Evolutionary conservation across 129 eudicot genomes (phyloP), one percentile per base, ranked within the genome.

Genomic region (Flaveria bidentis): DNA sequence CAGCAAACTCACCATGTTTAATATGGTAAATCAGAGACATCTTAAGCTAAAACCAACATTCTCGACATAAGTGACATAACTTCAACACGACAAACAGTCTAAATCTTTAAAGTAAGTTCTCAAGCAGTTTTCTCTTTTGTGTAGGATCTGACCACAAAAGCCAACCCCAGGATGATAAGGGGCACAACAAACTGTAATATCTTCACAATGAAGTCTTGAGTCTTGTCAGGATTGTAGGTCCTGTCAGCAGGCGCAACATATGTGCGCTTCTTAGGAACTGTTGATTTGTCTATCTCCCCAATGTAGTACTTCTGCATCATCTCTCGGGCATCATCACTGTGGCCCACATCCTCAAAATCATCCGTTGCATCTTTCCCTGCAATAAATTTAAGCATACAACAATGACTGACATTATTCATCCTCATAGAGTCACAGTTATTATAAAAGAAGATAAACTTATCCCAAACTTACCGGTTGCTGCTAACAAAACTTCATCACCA

Each of bases 301-400:
- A 93, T 90, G 87, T 63, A 88, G 69, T 90, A 90, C 22, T 85
- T 77, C 2, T 82, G 78, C 97, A 93, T 85, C 91, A 85, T 76
- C 17, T 79, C 92, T 81, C 89, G 82, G 41, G 98, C 98, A 33
- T 82, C 69, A 66, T 93, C 97, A 75, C 97, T 90, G 75, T 93
- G 98, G 9, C 98, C 98, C 55, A 87, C 87, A 63, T 93, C 98
- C 78, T 93, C 97, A 71, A 93, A 93, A 76, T 93, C 98, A 46
- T 88, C 75, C 2, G 97, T 90, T 44, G 98, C 98, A n/a, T 93
- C 98, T 82, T 93, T 93, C 72, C 98, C 98, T 93, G 83, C 67
- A 76, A 69, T 64, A 46, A 50, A 15, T 14, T 39, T 39, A 76
- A 11, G 57, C 76, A 69, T 1, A 41, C 12, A 78, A 65, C 60